Base-by-base conservation (phyloP, 2,329 filamentous ascomycete species). In the Fusarium albidum region DNA sequence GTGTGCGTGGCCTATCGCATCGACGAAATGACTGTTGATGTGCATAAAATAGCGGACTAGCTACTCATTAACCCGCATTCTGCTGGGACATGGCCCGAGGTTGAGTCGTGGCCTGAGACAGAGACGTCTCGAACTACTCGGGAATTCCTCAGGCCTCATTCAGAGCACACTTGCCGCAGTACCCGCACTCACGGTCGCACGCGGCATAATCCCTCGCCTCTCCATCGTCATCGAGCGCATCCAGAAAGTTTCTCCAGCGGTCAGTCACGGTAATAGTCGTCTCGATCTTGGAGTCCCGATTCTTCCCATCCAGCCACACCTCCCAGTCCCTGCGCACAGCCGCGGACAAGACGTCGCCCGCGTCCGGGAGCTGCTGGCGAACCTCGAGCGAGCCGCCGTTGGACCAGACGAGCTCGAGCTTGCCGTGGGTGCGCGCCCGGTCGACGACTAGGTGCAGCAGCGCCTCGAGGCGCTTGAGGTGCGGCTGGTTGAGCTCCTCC, bases 401-500 rank as follows among this genome's bases (percentile, higher is more conserved):
- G 4, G 43, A 40, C 33, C 45, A 58, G 4, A 68, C 52, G 27
- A 71, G 43, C 32, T 71, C 69, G 10, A 71, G 31, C 38, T 61
- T 64, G 5, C 56, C 61, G 2, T 58, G 32, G 15, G 49, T 32
- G 4, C 40, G 40, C 4, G 53, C 57, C 6, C 27, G 55, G n/a
- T 52, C 43, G 2, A 61, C 55, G 9, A 69, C 51, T 6, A 57
- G 51, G 18, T 55, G 55, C 3, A 71, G 55, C 3, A 71, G 65
- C 11, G 49, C 14, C 9, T 28, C 54, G 5, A 79, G 56, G 7
- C 57, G 64, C 3, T 67, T 60, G 6, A 79, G 65, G 0, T 61
- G 61, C 1, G 47, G 15, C 13, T 68, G 61, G 29, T 73, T 70
- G 5, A 66, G 48, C 6, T 49, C 53, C 49, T 79, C 75, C 77